phyloP scores from a whole-genome alignment of 352 stramenopile species.

The Pythium angustatum region DNA sequence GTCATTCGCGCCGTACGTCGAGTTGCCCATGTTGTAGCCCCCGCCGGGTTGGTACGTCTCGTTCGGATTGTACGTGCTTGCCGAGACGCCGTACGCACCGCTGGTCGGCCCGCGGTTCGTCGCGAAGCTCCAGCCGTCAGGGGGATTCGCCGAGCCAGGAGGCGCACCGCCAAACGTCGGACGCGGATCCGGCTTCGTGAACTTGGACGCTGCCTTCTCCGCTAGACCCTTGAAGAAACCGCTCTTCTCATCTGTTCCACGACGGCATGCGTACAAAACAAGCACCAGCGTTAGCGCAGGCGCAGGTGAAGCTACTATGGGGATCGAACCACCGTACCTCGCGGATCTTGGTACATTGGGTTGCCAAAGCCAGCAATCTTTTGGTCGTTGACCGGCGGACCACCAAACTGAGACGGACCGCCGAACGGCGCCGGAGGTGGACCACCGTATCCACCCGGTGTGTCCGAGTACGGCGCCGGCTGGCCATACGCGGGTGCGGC shows the following conservation, averaged over 20 bases:
- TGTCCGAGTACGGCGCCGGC: conserved; percentile 34
- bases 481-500: conserved; percentile 29
- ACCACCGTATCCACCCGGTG: conserved; percentile 28
- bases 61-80: conserved; percentile 75
- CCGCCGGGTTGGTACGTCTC: conserved; percentile 74
- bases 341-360: conserved; percentile 92
- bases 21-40: conserved; percentile 54
- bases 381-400: conserved; percentile 61
- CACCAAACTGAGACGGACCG: conserved; percentile 46
- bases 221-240: conserved; percentile 87
- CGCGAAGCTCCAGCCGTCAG: conserved; percentile 83
- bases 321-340: conserved; percentile 32
- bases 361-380: conserved; percentile 95
- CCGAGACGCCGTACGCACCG: conserved; percentile 56
- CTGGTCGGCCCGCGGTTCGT: conserved; percentile 83
- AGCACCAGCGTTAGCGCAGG: no score
- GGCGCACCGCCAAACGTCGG: conserved; percentile 52
- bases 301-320: no score
- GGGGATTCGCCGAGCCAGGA: conserved; percentile 66
- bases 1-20: conserved; percentile 45
- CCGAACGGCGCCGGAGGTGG: conserved; percentile 34
- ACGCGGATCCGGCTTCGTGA: conserved; percentile 63
- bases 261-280: background rate
- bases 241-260: conserved; percentile 65
- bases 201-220: conserved; percentile 82